These are phyloP conservation scores for Lepraria neglecta DNA, from an alignment of 495 filamentous ascomycete genomes.

Conservation along the genomic window DNA sequence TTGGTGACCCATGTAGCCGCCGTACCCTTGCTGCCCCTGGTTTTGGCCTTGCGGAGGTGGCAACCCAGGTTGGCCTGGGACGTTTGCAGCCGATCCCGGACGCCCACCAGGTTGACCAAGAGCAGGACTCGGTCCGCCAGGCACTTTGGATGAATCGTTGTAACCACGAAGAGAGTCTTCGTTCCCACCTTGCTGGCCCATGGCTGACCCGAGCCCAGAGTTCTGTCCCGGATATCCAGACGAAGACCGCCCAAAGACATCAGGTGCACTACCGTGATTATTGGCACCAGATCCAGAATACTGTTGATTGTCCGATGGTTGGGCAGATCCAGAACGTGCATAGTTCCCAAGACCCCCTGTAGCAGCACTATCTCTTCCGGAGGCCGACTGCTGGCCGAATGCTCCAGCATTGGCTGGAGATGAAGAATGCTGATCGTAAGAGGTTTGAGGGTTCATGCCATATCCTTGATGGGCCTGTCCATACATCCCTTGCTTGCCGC, in stretches of 20 bases:
- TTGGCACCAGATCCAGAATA: slow-evolving; percentile 48
- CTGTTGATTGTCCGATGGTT: slow-evolving; percentile 60
- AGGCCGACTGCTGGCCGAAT: slow-evolving; percentile 60
- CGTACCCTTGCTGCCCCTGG: slow-evolving; percentile 57
- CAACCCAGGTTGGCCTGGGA: slow-evolving; percentile 53
- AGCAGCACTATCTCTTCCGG: slow-evolving; percentile 56
- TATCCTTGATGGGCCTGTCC: slow-evolving; percentile 71
- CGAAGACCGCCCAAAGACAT: slow-evolving; percentile 67
- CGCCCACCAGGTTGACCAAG: slow-evolving; percentile 68
- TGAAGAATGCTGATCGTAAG: slow-evolving; percentile 67
- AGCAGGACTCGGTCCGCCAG: slow-evolving; percentile 75
- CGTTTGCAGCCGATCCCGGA: slow-evolving; percentile 78
- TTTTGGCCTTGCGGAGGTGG: slow-evolving; percentile 69
- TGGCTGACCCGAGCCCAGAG: slow-evolving; percentile 61
- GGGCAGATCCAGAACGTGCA: slow-evolving; percentile 65
- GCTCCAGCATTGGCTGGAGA: slow-evolving; percentile 65
- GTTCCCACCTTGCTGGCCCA: slow-evolving; percentile 47
- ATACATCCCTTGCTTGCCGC: slow-evolving; percentile 64
- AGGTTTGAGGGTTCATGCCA: slow-evolving; percentile 59
- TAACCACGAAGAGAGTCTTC: slow-evolving; percentile 74
- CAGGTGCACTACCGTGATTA: slow-evolving; percentile 67
- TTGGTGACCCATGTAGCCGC: slow-evolving; percentile 67
- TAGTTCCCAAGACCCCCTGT: slow-evolving; percentile 60
- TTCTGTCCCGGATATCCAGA: slow-evolving; percentile 62
- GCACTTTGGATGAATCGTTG: slow-evolving; percentile 61